Evolutionary conservation across 345 rosid genomes (phyloP), one percentile per base, ranked within the genome.

Genomic region (Moringa oleifera): DNA sequence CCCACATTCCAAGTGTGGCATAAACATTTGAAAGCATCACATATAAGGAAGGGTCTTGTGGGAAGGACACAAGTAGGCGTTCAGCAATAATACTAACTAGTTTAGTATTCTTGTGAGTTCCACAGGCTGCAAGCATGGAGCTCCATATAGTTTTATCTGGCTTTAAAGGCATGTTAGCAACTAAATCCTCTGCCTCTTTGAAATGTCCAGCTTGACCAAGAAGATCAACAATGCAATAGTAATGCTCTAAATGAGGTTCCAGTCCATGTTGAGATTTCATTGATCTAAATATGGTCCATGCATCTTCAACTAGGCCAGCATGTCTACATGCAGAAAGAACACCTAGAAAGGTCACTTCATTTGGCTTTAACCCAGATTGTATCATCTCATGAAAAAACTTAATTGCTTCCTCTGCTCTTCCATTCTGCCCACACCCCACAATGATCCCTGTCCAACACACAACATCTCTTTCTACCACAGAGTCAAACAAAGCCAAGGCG

Each of bases 391-490:
- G 59, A 63, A 82, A 86, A 76, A 79, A 68, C 55, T 49, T 28
- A 58, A 84, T 53, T 46, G 92, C 88, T 65, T 86, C 85, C 56
- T 68, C 55, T 18, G 70, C 80, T 71, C 68, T 75, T 68, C 96
- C 92, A 73, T 89, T 89, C 71, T 86, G 96, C 28, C 86, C 87
- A 55, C 88, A 86, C 17, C 92, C 88, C 37, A 76, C 81, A 58
- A 89, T 84, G 60, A 84, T 81, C 59, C 83, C 84, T 22, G 96
- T 84, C 92, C 92, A 86, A 64, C 86, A 80, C 6, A 85, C 81
- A 28, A 79, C 71, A 58, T 86, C 96, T 68, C 79, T 78, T 12
- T 76, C 85, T 41, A 50, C 51, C 62, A 73, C 20, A 53, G 65
- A 33, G 33, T 71, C 53, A 67, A 86, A 89, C 28, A 86, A 65